phyloP scores from a whole-genome alignment of 2,329 filamentous ascomycete genomes.

The Hypoxylon sp. region DNA sequence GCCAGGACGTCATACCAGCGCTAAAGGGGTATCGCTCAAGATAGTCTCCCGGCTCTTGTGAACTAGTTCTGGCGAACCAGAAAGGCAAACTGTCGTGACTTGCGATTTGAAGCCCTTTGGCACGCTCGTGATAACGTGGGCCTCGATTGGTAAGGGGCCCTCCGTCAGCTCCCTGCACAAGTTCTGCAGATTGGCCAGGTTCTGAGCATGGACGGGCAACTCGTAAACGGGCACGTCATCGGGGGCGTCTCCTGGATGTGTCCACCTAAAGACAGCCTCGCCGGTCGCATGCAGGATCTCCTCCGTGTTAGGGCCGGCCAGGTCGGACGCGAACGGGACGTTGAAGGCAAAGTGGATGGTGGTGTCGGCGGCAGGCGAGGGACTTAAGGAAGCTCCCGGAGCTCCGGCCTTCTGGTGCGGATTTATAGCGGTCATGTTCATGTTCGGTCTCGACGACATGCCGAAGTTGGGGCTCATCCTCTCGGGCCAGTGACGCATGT shows the following conservation, averaged over 20 bases:
- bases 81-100: constrained; percentile 91
- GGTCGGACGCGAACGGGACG: constrained; percentile 92
- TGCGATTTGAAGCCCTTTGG: constrained; percentile 78
- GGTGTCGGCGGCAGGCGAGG: constrained; percentile 79
- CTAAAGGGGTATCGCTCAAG: constrained; percentile 91
- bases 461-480: constrained; percentile 78
- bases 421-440: constrained; percentile 70
- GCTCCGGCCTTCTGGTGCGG: constrained; percentile 70
- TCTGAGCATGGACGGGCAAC: constrained; percentile 90
- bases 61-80: constrained; percentile 87
- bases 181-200: constrained; percentile 82
- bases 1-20: constrained; percentile 76
- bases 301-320: constrained; percentile 92
- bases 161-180: constrained; percentile 87
- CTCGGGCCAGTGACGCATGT: constrained; percentile 80
- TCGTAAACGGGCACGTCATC: constrained; percentile 89
- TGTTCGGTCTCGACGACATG: constrained; percentile 70
- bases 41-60: constrained; percentile 92
- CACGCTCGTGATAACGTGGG: constrained; percentile 85
- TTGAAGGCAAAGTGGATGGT: constrained; percentile 97
- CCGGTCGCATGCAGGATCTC: constrained; percentile 94
- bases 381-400: constrained; percentile 69
- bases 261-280: constrained; percentile 92
- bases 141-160: constrained; percentile 79
- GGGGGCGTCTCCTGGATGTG: constrained; percentile 87